A percentile compares a stretch with the other conserved stretches of the same genome.
phyloP scores from a whole-genome alignment of 306 rosid species.

The Cucurbita pepo region DNA sequence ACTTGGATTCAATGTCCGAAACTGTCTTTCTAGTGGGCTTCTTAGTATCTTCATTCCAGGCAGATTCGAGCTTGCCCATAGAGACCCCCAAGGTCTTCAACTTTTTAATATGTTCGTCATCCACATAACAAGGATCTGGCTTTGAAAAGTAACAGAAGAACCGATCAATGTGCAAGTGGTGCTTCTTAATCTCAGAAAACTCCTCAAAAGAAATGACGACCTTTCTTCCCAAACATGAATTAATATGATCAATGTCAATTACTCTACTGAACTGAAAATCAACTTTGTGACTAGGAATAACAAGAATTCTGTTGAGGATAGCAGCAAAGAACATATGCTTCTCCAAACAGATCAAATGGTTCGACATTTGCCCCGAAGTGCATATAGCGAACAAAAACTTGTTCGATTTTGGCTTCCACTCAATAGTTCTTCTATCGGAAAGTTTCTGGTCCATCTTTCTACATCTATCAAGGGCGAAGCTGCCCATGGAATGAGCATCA shows the following conservation, averaged over 20 bases:
- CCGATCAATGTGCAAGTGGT: conserved; percentile 53
- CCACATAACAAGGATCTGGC: conserved; percentile 67
- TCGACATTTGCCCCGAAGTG: conserved; percentile 87
- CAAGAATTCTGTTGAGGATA: conserved; percentile 53
- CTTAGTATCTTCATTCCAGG: conserved; percentile 62
- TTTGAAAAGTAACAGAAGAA: conserved; percentile 56
- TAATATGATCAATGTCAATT: conserved; percentile 62
- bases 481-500: conserved; percentile 22
- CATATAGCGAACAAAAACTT: conserved; percentile 71
- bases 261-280: conserved; percentile 62
- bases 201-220: conserved; percentile 70
- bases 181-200: conserved; percentile 45
- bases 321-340: conserved; percentile 95
- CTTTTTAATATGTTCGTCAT: conserved; percentile 53
- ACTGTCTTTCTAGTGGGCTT: conserved; percentile 51
- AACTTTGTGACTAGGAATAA: conserved; percentile 70
- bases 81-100: conserved; percentile 53
- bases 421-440: conserved; percentile 42
- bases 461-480: conserved; percentile 33
- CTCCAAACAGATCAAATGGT: conserved; percentile 89
- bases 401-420: conserved; percentile 60
- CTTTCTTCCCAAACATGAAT: conserved; percentile 68
- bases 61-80: conserved; percentile 37
- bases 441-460: conserved; percentile 49
- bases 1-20: conserved; percentile 55